A percentile compares a stretch with the other conserved stretches of the same genome.
These are phyloP conservation scores for Poa annua DNA, from an alignment of 176 grass and related monocot species.

Conservation along the genomic window DNA sequence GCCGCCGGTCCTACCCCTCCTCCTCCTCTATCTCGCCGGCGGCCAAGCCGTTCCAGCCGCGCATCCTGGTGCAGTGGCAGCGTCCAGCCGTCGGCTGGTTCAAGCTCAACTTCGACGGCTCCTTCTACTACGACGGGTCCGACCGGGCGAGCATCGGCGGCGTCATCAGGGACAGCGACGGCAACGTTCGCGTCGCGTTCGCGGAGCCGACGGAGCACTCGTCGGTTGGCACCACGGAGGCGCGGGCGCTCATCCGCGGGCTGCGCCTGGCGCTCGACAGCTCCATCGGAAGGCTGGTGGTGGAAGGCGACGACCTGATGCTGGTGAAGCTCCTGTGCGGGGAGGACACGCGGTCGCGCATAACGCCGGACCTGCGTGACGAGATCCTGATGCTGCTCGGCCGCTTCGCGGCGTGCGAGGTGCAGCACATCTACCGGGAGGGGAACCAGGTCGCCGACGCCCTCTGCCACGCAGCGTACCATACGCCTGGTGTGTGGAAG, in stretches of 20 bases:
- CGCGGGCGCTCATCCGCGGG: slow-evolving; percentile 8
- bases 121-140: neutral
- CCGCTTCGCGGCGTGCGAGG: neutral
- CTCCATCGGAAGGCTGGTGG: neutral
- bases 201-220: neutral
- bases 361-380: neutral
- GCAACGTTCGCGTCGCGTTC: neutral
- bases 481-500: neutral
- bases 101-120: neutral
- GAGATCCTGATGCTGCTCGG: neutral
- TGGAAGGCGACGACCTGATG: slow-evolving; percentile 12
- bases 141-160: neutral
- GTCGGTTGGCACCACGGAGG: slow-evolving; percentile 6
- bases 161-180: neutral
- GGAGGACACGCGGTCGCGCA: neutral
- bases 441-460: neutral
- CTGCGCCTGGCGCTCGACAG: neutral
- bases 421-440: slow-evolving; percentile 13
- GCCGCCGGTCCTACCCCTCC: too few species aligned
- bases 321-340: slow-evolving; percentile 22
- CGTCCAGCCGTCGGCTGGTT: neutral
- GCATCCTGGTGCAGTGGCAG: neutral
- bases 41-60: neutral
- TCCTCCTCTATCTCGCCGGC: too few species aligned
- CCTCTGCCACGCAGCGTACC: neutral